Evolutionary conservation across 73 alveolate species (phyloP), one percentile per base, ranked within the genome.

Genomic region (Paramecium bursaria): DNA sequence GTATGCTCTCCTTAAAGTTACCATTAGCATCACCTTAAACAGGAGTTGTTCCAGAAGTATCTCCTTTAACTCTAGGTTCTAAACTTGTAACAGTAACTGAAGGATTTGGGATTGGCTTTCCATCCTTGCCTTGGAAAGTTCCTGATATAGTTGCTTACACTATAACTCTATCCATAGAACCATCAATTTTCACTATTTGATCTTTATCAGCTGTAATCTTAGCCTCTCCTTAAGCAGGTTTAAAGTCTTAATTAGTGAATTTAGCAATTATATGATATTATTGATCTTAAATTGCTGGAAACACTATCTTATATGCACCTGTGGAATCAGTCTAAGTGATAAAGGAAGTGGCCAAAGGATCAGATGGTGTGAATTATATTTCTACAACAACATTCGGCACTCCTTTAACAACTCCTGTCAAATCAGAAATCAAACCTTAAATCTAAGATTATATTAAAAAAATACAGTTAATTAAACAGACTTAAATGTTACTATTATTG

Each of bases 11-110:
- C 17, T 9, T 42, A 19, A 31, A 31, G 33, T 67, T 31, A 35
- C 82, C 82, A 21, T 31, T 39, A 30, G 35, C 25, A 42, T 67
- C 82, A 67, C 33, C 21, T 7, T 31, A 39, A 1, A 53, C 42
- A 39, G 82, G 19, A 25, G 31, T 57, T 29, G 26, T 57, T 39
- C 27, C 33, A 11, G 22, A 15, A 11, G 33, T 57, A 19, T 42
- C 22, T n/a, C 82, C 82, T 42, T 67, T 67, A 3, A 67, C 82
- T n/a, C 27, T 6, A 2, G 82, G 82, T 14, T 67, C 9, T 15
- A 67, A 19, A 1, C 19, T 21, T 33, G 26, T 35, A 5, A 67
- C 82, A 25, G 82, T 67, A 21, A 67, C 49, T 15, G 30, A 25
- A 17, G 82, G 35, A 3, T 21, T 46, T 21, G 53, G 53, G 5